Conservation (phyloP, 768 basidiomycete species). For the Sistotremastrum suecicum region DNA sequence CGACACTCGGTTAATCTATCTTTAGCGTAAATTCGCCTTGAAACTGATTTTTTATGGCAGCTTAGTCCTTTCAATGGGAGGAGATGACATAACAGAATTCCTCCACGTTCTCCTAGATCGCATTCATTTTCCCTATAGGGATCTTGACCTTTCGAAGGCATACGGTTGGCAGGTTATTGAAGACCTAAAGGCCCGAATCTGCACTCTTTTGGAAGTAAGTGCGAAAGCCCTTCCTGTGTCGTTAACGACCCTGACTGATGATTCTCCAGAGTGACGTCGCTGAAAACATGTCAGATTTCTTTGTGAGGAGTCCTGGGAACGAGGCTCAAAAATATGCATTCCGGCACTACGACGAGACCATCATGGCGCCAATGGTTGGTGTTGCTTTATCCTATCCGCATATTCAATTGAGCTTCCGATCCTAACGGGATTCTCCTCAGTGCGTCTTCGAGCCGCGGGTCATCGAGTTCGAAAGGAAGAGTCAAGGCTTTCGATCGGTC, state of each 20-base stretch:
- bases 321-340: slow-evolving; percentile 79
- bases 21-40: slow-evolving; percentile 2
- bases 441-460: slow-evolving; percentile 88
- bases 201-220: slow-evolving; percentile 77
- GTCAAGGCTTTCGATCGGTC: slow-evolving; percentile 31
- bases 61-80: slow-evolving; percentile 75
- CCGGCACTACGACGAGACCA: slow-evolving; percentile 89
- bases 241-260: neutral
- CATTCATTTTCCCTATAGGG: slow-evolving; percentile 79
- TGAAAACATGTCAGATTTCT: slow-evolving; percentile 81
- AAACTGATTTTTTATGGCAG: slow-evolving; percentile 20
- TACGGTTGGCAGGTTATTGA: slow-evolving; percentile 91
- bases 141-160: slow-evolving; percentile 57
- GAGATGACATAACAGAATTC: slow-evolving; percentile 91
- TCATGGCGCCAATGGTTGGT: slow-evolving; percentile 84
- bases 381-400: neutral
- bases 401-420: neutral
- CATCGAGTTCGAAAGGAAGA: slow-evolving; percentile 78
- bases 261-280: slow-evolving; percentile 66
- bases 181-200: slow-evolving; percentile 73
- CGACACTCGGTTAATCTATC: slow-evolving; percentile 57
- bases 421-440: slow-evolving; percentile 24
- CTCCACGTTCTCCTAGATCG: slow-evolving; percentile 64
- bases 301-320: slow-evolving; percentile 61
- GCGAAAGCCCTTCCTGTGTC: slow-evolving; percentile 1